Conservation (phyloP, 805 yeast species). For the Ogataea chonburiensis region DNA sequence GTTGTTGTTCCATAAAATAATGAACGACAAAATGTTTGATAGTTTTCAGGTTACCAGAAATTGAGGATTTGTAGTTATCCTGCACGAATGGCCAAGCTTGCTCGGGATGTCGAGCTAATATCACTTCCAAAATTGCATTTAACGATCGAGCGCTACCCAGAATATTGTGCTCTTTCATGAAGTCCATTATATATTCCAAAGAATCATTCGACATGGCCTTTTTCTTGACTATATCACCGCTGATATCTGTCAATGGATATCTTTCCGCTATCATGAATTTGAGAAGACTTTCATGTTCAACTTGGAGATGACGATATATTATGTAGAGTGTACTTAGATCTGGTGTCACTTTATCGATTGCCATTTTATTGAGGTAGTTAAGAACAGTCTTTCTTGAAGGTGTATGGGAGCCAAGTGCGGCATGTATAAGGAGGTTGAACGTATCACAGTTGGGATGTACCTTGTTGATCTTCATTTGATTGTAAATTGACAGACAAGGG, state of each 20-base stretch:
- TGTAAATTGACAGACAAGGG: slow-evolving; percentile 5
- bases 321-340: slow-evolving; percentile 15
- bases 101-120: slow-evolving; percentile 5
- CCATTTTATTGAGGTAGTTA: slow-evolving; percentile 11
- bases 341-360: slow-evolving; percentile 1
- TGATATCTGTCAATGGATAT: slow-evolving; percentile 8
- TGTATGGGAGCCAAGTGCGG: slow-evolving; percentile 6
- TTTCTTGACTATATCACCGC: slow-evolving; percentile 10
- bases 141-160: slow-evolving; percentile 6
- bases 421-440: slow-evolving; percentile 14
- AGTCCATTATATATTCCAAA: slow-evolving; percentile 6
- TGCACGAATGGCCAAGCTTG: slow-evolving; percentile 12
- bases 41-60: slow-evolving; percentile 13
- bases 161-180: slow-evolving; percentile 10
- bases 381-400: slow-evolving; percentile 2
- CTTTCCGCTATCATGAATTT: slow-evolving; percentile 5
- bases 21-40: slow-evolving; percentile 10
- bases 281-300: slow-evolving; percentile 6
- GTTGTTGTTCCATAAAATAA: slow-evolving; percentile 5
- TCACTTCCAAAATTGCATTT: slow-evolving; percentile 11
- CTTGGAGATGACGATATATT: slow-evolving; percentile 11
- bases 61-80: slow-evolving; percentile 1
- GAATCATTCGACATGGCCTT: slow-evolving; percentile 8
- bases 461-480: slow-evolving; percentile 6
- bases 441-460: slow-evolving; percentile 8